Evolutionary conservation across 2,329 filamentous ascomycete genomes (phyloP), one percentile per base, ranked within the genome.

Genomic region (Aureobasidium lini): DNA sequence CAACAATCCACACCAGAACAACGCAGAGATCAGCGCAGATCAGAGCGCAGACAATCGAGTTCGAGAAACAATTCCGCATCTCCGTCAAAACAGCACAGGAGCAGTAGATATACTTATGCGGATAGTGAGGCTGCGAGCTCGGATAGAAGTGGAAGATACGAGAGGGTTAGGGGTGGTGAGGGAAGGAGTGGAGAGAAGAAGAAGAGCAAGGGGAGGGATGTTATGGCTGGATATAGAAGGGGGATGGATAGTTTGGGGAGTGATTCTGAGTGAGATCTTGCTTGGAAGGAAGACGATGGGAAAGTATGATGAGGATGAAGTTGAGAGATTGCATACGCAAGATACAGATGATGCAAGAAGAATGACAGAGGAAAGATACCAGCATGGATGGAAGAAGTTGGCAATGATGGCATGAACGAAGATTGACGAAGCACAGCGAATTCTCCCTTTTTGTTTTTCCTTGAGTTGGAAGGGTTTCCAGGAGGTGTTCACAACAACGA

Each of bases 71-170:
- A 32, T 9, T 47, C 40, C 2, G 46, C 47, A 1, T 49, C 37
- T 13, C 49, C 56, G 3, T 37, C 44, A 9, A 46, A 53, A 7
- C 40, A 53, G 29, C 48, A 37, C 31, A 47, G 59, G 23, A 34
- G 34, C 5, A 11, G 5, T 4, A 40, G 54, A 16, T 40, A 58
- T 7, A 31, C 42, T 0, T 59, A 61, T 34, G 73, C 74, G 18
- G 70, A 75, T 2, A 74, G 71, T 13, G 70, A 62, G 6, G 64
- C 72, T 28, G 70, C 75, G 2, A 70, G 69, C 43, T 70, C 70
- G 18, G 73, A 73, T 5, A n/a, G 31, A 9, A 73, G 73, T 0
- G 79, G 80, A 9, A 81, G 79, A 11, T 84, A 84, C 65, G 77
- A 79, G 29, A 58, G 54, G 2, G 34, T 46, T n/a, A 57, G 53